These are phyloP conservation scores for Nemania sp. DNA, from an alignment of 2,329 filamentous ascomycete species.

Conservation along the genomic window DNA sequence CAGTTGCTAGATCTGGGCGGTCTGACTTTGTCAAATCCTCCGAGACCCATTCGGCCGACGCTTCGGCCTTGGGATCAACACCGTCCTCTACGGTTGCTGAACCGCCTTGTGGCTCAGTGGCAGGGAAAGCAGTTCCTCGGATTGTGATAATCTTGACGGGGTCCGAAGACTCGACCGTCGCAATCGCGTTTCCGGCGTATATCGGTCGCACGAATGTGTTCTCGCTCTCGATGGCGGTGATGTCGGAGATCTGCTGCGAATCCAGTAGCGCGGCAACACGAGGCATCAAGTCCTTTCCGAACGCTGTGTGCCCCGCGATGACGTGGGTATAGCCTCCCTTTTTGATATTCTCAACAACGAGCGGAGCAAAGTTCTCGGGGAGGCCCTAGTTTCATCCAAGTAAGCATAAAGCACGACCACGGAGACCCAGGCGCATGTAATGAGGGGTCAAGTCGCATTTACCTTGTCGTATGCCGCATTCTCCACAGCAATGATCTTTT, in stretches of 20 bases:
- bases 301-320: slow-evolving; percentile 87
- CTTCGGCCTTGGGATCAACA: slow-evolving; percentile 76
- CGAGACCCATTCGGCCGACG: slow-evolving; percentile 83
- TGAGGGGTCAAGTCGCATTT: slow-evolving; percentile 2
- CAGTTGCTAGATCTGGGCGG: slow-evolving; percentile 90
- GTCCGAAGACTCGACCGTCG: slow-evolving; percentile 91
- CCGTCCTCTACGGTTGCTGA: slow-evolving; percentile 80
- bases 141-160: slow-evolving; percentile 87
- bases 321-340: slow-evolving; percentile 93
- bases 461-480: slow-evolving; percentile 93
- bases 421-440: background rate
- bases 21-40: slow-evolving; percentile 93
- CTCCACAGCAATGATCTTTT: slow-evolving; percentile 88
- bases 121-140: slow-evolving; percentile 87
- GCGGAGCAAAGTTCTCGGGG: slow-evolving; percentile 89
- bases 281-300: slow-evolving; percentile 93
- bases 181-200: slow-evolving; percentile 95
- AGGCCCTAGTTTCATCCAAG: slow-evolving; percentile 63
- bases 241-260: slow-evolving; percentile 90
- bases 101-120: slow-evolving; percentile 70
- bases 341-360: slow-evolving; percentile 95
- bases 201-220: slow-evolving; percentile 96
- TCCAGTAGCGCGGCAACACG: slow-evolving; percentile 90
- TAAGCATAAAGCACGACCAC: background rate
- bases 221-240: slow-evolving; percentile 82